Evolutionary conservation across 768 basidiomycete genomes (phyloP).

Genomic region (Leucocoprinus birnbaumii): DNA sequence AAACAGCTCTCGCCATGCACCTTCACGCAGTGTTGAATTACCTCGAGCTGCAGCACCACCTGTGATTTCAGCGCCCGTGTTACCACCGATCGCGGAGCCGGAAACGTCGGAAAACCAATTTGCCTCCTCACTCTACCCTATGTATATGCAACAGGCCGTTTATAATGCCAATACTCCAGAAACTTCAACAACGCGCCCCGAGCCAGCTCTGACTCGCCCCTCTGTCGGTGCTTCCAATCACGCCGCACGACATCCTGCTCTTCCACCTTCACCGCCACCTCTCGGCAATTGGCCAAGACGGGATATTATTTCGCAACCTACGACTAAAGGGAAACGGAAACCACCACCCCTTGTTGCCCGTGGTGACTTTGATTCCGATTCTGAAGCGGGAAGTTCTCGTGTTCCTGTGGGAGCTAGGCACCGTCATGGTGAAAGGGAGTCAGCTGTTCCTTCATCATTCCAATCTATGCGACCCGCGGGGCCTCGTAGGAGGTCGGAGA

Average conservation of each 20-base stretch:
- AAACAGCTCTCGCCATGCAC: background rate
- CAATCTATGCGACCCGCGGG: background rate
- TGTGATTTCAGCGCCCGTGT: background rate
- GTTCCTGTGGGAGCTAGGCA: background rate
- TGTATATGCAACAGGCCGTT: slow-evolving; percentile 18
- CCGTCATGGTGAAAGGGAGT: background rate
- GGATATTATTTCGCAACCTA: slow-evolving; percentile 33
- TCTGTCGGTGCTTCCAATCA: slow-evolving; percentile 16
- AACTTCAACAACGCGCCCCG: slow-evolving; percentile 25
- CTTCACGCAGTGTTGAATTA: background rate
- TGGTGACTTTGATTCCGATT: background rate
- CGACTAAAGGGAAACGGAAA: slow-evolving; percentile 25
- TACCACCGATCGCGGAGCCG: background rate
- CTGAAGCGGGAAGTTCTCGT: background rate
- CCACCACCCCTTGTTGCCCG: background rate
- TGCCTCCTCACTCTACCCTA: slow-evolving; percentile 29
- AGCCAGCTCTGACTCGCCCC: slow-evolving; percentile 23
- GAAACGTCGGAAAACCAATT: slow-evolving; percentile 2
- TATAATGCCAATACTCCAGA: slow-evolving; percentile 1
- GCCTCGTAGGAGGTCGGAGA: slow-evolving; percentile 7
- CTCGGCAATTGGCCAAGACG: slow-evolving; percentile 55
- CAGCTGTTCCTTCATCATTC: background rate
- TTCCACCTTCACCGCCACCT: slow-evolving; percentile 37
- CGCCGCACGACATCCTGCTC: slow-evolving; percentile 18
- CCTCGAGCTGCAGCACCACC: slow-evolving; percentile 7